phyloP scores from a whole-genome alignment of 768 basidiomycete genomes.

The Boletus reticuloceps region DNA sequence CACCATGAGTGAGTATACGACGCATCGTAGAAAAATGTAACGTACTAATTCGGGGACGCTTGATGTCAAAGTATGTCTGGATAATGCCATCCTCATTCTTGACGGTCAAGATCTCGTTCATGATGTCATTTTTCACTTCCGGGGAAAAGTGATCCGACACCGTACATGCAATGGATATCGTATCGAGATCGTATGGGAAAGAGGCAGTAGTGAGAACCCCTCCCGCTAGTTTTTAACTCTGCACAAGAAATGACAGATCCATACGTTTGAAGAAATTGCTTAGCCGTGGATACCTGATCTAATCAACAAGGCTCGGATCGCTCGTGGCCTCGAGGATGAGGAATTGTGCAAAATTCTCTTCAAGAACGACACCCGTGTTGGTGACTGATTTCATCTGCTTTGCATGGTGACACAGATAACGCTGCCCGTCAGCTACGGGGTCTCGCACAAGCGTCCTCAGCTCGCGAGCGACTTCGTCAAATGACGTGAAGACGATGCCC shows the following conservation, averaged over 20 bases:
- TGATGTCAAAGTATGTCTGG: slow-evolving; percentile 19
- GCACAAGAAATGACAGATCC: neutral
- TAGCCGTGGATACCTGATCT: slow-evolving; percentile 14
- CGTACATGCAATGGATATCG: slow-evolving; percentile 19
- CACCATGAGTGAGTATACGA: neutral
- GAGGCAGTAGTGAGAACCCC: slow-evolving; percentile 8
- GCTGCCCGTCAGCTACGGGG: slow-evolving; percentile 11
- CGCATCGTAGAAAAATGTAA: neutral
- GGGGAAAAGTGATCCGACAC: slow-evolving; percentile 10
- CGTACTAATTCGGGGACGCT: slow-evolving; percentile 22
- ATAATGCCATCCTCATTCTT: slow-evolving; percentile 21
- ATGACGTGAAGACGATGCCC: slow-evolving; percentile 20
- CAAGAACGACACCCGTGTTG: slow-evolving; percentile 7
- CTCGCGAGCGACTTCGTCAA: slow-evolving; percentile 11
- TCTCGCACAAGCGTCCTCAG: slow-evolving; percentile 16
- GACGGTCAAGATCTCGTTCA: slow-evolving; percentile 17
- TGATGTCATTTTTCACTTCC: slow-evolving; percentile 20
- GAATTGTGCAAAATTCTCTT: slow-evolving; percentile 21
- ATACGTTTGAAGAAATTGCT: slow-evolving; percentile 23
- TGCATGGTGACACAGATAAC: slow-evolving; percentile 12
- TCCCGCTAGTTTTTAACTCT: neutral
- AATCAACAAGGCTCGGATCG: slow-evolving; percentile 18
- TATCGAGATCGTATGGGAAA: slow-evolving; percentile 19
- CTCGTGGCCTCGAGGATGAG: slow-evolving; percentile 20
- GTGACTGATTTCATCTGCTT: slow-evolving; percentile 18